phyloP scores from a whole-genome alignment of 768 basidiomycete genomes.

The Pleurotus ostreatus region DNA sequence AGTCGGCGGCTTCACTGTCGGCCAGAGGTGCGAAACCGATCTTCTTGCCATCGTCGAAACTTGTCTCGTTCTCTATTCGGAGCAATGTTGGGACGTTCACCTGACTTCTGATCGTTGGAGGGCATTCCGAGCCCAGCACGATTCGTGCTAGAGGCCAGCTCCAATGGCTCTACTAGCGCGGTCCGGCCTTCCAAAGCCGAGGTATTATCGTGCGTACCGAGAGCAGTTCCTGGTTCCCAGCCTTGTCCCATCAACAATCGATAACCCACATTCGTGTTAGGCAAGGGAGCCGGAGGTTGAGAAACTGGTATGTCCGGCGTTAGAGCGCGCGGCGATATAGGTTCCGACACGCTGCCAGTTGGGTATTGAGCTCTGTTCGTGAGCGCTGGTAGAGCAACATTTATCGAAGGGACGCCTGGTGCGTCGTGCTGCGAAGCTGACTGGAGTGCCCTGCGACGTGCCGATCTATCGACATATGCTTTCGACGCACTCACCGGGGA shows the following conservation, averaged over 20 bases:
- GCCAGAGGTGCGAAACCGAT: constrained; percentile 2
- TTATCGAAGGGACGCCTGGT: constrained; percentile 38
- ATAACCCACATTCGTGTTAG: constrained; percentile 62
- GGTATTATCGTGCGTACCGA: constrained; percentile 32
- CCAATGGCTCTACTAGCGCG: constrained; percentile 55
- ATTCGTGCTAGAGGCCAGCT: constrained; percentile 35
- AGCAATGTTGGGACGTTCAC: constrained; percentile 24
- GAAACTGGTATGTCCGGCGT: constrained; percentile 24
- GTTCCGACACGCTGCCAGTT: constrained; percentile 9
- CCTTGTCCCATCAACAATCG: constrained; percentile 68
- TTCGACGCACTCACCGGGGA: constrained; percentile 11
- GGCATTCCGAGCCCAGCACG: constrained; percentile 57
- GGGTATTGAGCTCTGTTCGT: constrained; percentile 10
- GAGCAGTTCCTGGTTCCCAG: constrained; percentile 65
- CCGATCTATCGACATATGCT: constrained; percentile 66
- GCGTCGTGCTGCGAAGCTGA: constrained; percentile 48
- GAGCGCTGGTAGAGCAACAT: constrained; percentile 4
- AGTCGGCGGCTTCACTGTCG: neutral
- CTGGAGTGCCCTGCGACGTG: constrained; percentile 59
- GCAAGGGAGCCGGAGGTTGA: constrained; percentile 44
- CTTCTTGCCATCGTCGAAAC: constrained; percentile 34
- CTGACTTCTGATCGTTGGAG: constrained; percentile 16
- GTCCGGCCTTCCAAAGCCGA: constrained; percentile 23
- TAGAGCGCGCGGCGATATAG: constrained; percentile 16
- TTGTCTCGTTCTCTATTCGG: constrained; percentile 33